These are phyloP conservation scores for Ogataea trehaloabstinens DNA, from an alignment of 805 yeast species.

Conservation along the genomic window DNA sequence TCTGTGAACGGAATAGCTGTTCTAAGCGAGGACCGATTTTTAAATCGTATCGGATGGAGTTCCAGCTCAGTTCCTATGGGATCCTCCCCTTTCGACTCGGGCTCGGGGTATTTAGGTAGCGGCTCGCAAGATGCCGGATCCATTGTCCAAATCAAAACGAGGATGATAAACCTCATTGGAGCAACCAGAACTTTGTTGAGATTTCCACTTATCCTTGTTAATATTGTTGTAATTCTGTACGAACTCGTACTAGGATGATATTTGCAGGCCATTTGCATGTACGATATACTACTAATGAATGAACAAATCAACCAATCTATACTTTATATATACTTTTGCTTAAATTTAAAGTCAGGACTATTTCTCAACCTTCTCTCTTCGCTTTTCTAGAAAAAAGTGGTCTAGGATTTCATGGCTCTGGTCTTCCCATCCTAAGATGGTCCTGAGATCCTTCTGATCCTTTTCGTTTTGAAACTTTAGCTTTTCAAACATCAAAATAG, in stretches of 20 bases:
- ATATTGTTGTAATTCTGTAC: conserved; percentile 49
- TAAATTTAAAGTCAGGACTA: too few relatives aligned
- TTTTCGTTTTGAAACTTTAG: conserved; percentile 15
- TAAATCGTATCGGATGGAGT: conserved; percentile 45
- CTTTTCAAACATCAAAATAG: conserved; percentile 29
- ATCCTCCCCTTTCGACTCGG: conserved; percentile 11
- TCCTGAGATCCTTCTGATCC: conserved; percentile 4
- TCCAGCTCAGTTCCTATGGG: conserved; percentile 34
- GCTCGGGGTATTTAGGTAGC: conserved; percentile 15
- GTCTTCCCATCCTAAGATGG: conserved; percentile 14
- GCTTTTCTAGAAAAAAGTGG: conserved; percentile 18
- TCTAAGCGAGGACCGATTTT: conserved; percentile 57
- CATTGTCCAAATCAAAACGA: conserved; percentile 36
- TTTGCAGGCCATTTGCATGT: neutral
- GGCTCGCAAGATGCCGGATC: conserved; percentile 15
- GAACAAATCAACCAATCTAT: too few relatives aligned
- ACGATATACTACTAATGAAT: too few relatives aligned
- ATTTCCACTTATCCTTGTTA: conserved; percentile 53
- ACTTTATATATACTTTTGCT: too few relatives aligned
- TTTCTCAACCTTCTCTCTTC: conserved; percentile 3
- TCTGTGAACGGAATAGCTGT: conserved; percentile 57
- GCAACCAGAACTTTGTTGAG: conserved; percentile 60
- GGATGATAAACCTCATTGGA: conserved; percentile 51
- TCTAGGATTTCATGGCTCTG: conserved; percentile 11
- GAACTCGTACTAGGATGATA: conserved; percentile 49